Conservation (phyloP, 179 eudicot genomes). For the Heliamphora pulchella region DNA sequence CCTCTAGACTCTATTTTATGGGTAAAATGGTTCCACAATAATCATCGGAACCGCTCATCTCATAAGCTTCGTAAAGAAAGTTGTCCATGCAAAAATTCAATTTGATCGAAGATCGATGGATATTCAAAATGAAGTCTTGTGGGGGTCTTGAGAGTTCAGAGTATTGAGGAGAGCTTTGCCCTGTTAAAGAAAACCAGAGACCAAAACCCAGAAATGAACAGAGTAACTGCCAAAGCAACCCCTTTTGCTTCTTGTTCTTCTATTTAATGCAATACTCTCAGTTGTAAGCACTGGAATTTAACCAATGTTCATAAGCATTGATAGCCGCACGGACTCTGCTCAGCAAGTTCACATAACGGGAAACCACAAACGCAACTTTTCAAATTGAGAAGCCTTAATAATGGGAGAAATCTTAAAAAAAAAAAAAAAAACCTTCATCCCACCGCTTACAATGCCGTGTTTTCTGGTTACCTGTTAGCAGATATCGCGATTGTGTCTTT, state of each 20-base stretch:
- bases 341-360: not conserved
- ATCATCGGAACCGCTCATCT: too few relatives aligned
- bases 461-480: slow-evolving; percentile 20
- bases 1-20: too few relatives aligned
- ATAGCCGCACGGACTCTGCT: not conserved
- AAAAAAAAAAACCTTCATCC: slow-evolving; percentile 14
- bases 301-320: not conserved
- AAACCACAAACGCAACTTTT: not conserved
- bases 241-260: not conserved
- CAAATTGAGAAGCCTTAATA: not conserved
- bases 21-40: too few relatives aligned
- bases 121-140: too few relatives aligned
- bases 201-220: too few relatives aligned
- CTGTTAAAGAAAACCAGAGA: too few relatives aligned
- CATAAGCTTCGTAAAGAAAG: too few relatives aligned
- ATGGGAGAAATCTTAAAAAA: not conserved
- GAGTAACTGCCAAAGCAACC: not conserved
- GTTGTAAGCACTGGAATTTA: not conserved
- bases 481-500: slow-evolving; percentile 35
- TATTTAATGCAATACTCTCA: not conserved
- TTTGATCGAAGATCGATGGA: too few relatives aligned
- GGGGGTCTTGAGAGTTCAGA: too few relatives aligned
- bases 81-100: too few relatives aligned
- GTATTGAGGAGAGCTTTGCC: too few relatives aligned
- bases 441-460: not conserved